Conservation (phyloP, 495 filamentous ascomycete genomes). For the Neurospora sp. region DNA sequence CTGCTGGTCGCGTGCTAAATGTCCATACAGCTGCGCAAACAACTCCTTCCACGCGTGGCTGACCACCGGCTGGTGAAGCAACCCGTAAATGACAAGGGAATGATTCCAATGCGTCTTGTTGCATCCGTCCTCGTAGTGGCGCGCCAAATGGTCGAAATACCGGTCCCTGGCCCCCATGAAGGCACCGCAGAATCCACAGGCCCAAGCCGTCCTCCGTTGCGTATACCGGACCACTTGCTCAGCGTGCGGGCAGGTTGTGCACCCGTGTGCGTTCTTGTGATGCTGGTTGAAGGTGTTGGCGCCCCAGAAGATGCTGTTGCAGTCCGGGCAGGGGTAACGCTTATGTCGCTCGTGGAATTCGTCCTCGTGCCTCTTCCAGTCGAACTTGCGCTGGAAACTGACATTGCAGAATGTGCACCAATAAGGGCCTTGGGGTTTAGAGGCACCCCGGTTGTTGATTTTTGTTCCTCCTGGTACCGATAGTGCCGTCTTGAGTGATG, state of each 20-base stretch:
- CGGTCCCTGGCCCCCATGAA: conserved; percentile 36
- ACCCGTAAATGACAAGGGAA: conserved; percentile 38
- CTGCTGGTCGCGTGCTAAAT: conserved; percentile 30
- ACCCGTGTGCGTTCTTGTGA: conserved; percentile 41
- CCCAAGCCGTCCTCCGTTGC: conserved; percentile 24
- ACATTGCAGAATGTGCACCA: conserved; percentile 44
- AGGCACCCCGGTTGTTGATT: conserved; percentile 19
- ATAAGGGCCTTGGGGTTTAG: conserved; percentile 28
- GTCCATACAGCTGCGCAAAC: conserved; percentile 27
- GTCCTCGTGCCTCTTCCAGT: conserved; percentile 44
- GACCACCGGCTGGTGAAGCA: conserved; percentile 40
- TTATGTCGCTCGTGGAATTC: conserved; percentile 43
- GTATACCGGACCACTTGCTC: conserved; percentile 33
- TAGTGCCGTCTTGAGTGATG: background rate
- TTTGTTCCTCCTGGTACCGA: conserved; percentile 1
- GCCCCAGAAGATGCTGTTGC: conserved; percentile 41
- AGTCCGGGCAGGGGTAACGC: conserved; percentile 38
- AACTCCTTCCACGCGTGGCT: conserved; percentile 36
- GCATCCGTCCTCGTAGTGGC: conserved; percentile 37
- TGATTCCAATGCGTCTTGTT: conserved; percentile 40
- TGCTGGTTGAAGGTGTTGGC: conserved; percentile 42
- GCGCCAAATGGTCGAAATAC: conserved; percentile 41
- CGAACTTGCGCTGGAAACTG: conserved; percentile 41
- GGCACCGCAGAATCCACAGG: conserved; percentile 40
- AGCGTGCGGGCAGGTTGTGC: conserved; percentile 39